A percentile compares a stretch with the other conserved stretches of the same genome.
These are phyloP conservation scores for Mortierella sp. DNA, from an alignment of 371 early-diverging fungal genomes.

Conservation along the genomic window DNA sequence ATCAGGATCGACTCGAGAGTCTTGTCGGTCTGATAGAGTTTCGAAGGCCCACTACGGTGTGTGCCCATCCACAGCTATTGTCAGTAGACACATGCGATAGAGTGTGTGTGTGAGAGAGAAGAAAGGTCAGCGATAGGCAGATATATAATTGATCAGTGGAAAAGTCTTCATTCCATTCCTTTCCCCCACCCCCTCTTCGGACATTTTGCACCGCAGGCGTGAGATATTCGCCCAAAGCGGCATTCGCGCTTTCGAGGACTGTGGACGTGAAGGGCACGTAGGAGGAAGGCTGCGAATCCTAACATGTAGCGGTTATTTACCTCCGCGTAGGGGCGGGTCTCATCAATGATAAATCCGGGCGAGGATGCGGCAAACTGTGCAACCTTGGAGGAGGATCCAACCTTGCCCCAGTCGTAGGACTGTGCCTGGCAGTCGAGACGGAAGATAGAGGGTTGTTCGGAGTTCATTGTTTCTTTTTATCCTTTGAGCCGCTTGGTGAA, in stretches of 20 bases:
- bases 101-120: no score
- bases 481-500: not conserved
- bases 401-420: conserved; percentile 97
- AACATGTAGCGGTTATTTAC: conserved; percentile 59
- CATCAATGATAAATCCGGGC: conserved; percentile 63
- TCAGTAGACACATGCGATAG: no score
- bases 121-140: not conserved
- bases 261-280: not conserved
- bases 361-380: conserved; percentile 81
- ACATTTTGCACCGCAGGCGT: conserved; percentile 1
- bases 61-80: conserved; percentile 97
- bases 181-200: no score
- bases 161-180: no score
- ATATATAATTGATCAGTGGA: not conserved
- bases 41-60: conserved; percentile 93
- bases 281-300: not conserved
- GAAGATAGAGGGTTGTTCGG: conserved; percentile 57
- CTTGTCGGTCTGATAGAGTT: conserved; percentile 52
- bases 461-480: conserved; percentile 3
- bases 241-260: no score
- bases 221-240: conserved; percentile 2
- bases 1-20: conserved; percentile 68
- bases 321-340: conserved; percentile 90
- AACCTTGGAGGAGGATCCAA: conserved; percentile 85
- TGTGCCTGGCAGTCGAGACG: conserved; percentile 73